Conservation (phyloP, 2,329 filamentous ascomycete species). For the Phoma sp. region DNA sequence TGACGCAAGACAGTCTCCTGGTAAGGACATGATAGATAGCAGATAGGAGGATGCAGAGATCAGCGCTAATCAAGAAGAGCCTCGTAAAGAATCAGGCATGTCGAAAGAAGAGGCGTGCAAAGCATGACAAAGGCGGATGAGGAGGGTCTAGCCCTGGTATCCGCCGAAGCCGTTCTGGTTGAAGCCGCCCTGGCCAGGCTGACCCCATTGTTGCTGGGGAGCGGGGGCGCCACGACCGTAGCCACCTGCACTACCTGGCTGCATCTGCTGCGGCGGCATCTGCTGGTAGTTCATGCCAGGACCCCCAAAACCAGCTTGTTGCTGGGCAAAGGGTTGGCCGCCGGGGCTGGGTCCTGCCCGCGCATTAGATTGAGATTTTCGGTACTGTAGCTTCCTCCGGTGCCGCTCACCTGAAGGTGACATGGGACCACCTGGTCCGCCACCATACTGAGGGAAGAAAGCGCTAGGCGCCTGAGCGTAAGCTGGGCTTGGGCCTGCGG, state of each 20-base stretch:
- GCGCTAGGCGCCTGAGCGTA: slow-evolving; percentile 79
- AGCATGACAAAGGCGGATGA: slow-evolving; percentile 31
- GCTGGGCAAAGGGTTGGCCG: slow-evolving; percentile 66
- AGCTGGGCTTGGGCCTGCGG: slow-evolving; percentile 74
- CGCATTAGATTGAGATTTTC: slow-evolving; percentile 47
- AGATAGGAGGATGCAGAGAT: slow-evolving; percentile 40
- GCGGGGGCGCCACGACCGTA: slow-evolving; percentile 76
- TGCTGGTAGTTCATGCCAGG: slow-evolving; percentile 57
- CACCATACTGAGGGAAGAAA: slow-evolving; percentile 94
- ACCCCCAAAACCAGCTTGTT: slow-evolving; percentile 66
- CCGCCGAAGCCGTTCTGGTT: slow-evolving; percentile 64
- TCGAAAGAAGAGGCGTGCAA: slow-evolving; percentile 38
- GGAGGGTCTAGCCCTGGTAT: slow-evolving; percentile 61
- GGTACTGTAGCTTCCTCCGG: slow-evolving; percentile 44
- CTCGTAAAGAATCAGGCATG: slow-evolving; percentile 45
- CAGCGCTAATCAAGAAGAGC: slow-evolving; percentile 46
- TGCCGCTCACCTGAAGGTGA: slow-evolving; percentile 61
- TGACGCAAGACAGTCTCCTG: slow-evolving; percentile 31
- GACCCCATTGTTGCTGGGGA: slow-evolving; percentile 60
- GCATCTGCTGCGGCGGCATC: slow-evolving; percentile 42
- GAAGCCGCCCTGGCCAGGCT: slow-evolving; percentile 54
- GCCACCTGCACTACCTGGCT: slow-evolving; percentile 74
- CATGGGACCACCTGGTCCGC: slow-evolving; percentile 64
- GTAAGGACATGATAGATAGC: slow-evolving; percentile 41
- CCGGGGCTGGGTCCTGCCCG: slow-evolving; percentile 61